A percentile compares a stretch with the other conserved stretches of the same genome.
phyloP scores from a whole-genome alignment of 768 basidiomycete species.

The Melanogaster broomeanus region DNA sequence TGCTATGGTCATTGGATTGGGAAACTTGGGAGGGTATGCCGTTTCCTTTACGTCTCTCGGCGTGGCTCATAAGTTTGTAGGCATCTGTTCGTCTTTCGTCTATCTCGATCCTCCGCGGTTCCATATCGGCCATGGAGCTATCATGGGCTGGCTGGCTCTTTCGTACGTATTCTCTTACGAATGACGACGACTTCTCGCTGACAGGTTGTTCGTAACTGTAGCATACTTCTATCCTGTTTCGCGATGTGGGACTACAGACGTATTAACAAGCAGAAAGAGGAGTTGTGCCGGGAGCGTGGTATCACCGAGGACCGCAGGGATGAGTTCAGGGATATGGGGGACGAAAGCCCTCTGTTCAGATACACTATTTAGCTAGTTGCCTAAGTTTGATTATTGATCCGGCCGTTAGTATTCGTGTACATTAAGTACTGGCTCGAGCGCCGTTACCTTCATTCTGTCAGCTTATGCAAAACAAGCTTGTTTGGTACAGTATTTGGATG shows the following conservation, averaged over 20 bases:
- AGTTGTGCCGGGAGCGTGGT: conserved; percentile 42
- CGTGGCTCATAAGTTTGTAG: conserved; percentile 14
- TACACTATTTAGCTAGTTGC: conserved; percentile 21
- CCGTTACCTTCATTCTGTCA: too few relatives aligned
- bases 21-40: conserved; percentile 53
- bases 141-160: conserved; percentile 37
- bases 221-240: conserved; percentile 43
- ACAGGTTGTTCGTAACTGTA: conserved; percentile 28
- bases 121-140: conserved; percentile 38
- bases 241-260: conserved; percentile 51
- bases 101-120: conserved; percentile 42
- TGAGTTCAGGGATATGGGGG: conserved; percentile 51
- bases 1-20: conserved; percentile 55
- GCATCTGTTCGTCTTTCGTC: conserved; percentile 45
- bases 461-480: too few relatives aligned
- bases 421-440: too few relatives aligned
- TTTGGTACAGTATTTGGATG: too few relatives aligned
- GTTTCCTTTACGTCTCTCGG: conserved; percentile 11
- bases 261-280: conserved; percentile 51
- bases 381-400: too few relatives aligned
- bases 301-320: conserved; percentile 41
- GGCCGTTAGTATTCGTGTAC: too few relatives aligned
- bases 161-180: conserved; percentile 13
- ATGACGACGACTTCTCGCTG: conserved; percentile 17
- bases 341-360: conserved; percentile 59